These are phyloP conservation scores for Chaetothyriales sp. DNA, from an alignment of 2,329 filamentous ascomycete species.

Conservation along the genomic window DNA sequence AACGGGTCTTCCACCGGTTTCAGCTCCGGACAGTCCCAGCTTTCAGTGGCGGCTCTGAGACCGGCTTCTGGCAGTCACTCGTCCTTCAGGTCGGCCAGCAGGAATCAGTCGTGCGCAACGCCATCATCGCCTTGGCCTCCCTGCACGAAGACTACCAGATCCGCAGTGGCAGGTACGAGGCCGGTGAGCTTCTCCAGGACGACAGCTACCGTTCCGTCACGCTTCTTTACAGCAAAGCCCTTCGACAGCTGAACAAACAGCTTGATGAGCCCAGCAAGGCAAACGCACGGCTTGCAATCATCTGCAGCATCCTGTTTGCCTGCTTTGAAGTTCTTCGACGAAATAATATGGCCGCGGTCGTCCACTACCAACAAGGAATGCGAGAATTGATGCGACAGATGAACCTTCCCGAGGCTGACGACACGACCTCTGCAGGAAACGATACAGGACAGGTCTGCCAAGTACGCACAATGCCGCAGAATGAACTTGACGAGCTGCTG, in stretches of 20 bases:
- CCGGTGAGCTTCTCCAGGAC: slow-evolving; percentile 35
- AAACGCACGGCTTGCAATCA: slow-evolving; percentile 42
- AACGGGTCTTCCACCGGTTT: slow-evolving; percentile 48
- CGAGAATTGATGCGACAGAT: slow-evolving; percentile 17
- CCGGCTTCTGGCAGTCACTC: slow-evolving; percentile 47
- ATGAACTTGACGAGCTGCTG: slow-evolving; percentile 16
- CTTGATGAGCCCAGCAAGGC: slow-evolving; percentile 27
- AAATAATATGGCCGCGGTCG: slow-evolving; percentile 19
- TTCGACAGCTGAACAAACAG: slow-evolving; percentile 35
- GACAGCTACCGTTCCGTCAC: slow-evolving; percentile 35
- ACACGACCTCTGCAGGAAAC: slow-evolving; percentile 9
- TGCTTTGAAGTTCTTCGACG: slow-evolving; percentile 40
- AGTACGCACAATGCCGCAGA: slow-evolving; percentile 14
- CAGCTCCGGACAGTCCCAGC: slow-evolving; percentile 46
- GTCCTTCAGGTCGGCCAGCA: slow-evolving; percentile 50
- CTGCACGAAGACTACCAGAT: slow-evolving; percentile 40
- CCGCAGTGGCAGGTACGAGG: slow-evolving; percentile 14
- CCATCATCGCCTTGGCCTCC: slow-evolving; percentile 50
- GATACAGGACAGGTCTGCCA: slow-evolving; percentile 1
- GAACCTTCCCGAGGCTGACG: slow-evolving; percentile 17
- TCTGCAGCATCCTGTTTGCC: slow-evolving; percentile 50
- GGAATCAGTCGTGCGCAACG: slow-evolving; percentile 47
- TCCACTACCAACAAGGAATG: slow-evolving; percentile 18
- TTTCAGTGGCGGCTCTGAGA: slow-evolving; percentile 52
- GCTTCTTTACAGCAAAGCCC: slow-evolving; percentile 43